Conservation (phyloP, 345 rosid species). For the Lumnitzera littorea region DNA sequence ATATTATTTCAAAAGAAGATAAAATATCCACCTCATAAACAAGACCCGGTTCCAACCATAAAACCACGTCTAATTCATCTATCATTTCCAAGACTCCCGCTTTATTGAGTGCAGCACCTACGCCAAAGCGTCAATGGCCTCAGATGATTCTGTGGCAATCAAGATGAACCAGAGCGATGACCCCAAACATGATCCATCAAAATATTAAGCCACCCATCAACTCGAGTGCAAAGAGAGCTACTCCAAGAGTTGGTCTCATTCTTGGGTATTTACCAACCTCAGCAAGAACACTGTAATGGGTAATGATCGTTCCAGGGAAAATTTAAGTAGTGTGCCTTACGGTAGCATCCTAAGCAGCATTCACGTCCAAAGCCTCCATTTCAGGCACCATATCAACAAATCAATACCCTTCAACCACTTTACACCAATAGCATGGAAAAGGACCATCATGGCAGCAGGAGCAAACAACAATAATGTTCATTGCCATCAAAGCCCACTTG, state of each 20-base stretch:
- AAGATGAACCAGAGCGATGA: too few relatives aligned
- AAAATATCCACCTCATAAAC: too few relatives aligned
- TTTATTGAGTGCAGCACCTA: too few relatives aligned
- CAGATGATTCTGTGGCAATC: too few relatives aligned
- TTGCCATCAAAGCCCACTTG: slow-evolving; percentile 33
- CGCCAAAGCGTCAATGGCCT: too few relatives aligned
- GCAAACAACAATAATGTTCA: slow-evolving; percentile 40
- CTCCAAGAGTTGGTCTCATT: background rate
- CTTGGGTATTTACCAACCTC: slow-evolving; percentile 32
- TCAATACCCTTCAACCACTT: slow-evolving; percentile 34
- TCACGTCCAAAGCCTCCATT: slow-evolving; percentile 36
- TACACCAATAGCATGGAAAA: slow-evolving; percentile 26
- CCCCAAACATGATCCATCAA: too few relatives aligned
- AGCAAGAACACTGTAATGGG: slow-evolving; percentile 33
- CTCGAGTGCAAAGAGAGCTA: too few relatives aligned
- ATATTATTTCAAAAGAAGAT: too few relatives aligned
- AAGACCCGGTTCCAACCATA: too few relatives aligned
- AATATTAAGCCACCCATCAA: too few relatives aligned
- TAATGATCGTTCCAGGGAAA: slow-evolving; percentile 31
- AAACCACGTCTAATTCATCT: too few relatives aligned
- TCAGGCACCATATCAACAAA: slow-evolving; percentile 23
- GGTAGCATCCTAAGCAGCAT: slow-evolving; percentile 32
- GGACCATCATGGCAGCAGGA: slow-evolving; percentile 41
- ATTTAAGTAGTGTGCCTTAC: slow-evolving; percentile 26
- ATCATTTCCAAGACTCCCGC: too few relatives aligned